Evolutionary conservation across 805 yeast species (phyloP), one percentile per base, ranked within the genome.

Genomic region (Jamesozyma lodderae): DNA sequence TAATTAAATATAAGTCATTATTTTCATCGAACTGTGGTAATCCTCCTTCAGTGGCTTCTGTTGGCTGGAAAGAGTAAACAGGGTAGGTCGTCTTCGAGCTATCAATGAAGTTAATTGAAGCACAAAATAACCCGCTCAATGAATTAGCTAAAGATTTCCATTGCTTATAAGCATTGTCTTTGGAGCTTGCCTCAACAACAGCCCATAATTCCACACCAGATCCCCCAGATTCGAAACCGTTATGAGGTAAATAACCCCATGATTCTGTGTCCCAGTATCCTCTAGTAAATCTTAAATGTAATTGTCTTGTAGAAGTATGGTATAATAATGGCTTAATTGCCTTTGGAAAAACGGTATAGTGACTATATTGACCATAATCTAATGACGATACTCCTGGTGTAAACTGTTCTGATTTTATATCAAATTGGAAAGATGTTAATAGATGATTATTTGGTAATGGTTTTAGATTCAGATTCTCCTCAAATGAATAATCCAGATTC

Each of bases 171-270:
- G 90, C 92, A 4, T 65, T 72, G 1, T 63, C 67, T 33, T 72
- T 63, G 18, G 66, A 49, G 1, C 55, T 61, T 0, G 90, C 88
- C 51, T 80, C 90, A 20, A 92, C 71, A 28, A 77, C 68, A 0
- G 96, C 88, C 87, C 94, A 87, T 8, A 92, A 52, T 59, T 92
- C 98, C 13, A 90, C 95, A 33, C 98, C 98, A 3, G 90, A 81
- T 3, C 97, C 97, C 22, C 98, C 98, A 37, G 87, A 70, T 40
- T 63, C 63, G 10, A 59, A 53, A 1, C 98, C 98, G 46, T 75
- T 63, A 33, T 64, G 62, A 0, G 96, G 96, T 29, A 85, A 67
- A 33, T 68, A 63, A 0, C 97, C 97, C 94, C 95, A 92, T 6
- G 70, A 65, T 42, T 81, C 84, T 1, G 88, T 66, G 53, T 92